Base-by-base conservation (phyloP, 495 filamentous ascomycete genomes). In the Acidiella bohemica region DNA sequence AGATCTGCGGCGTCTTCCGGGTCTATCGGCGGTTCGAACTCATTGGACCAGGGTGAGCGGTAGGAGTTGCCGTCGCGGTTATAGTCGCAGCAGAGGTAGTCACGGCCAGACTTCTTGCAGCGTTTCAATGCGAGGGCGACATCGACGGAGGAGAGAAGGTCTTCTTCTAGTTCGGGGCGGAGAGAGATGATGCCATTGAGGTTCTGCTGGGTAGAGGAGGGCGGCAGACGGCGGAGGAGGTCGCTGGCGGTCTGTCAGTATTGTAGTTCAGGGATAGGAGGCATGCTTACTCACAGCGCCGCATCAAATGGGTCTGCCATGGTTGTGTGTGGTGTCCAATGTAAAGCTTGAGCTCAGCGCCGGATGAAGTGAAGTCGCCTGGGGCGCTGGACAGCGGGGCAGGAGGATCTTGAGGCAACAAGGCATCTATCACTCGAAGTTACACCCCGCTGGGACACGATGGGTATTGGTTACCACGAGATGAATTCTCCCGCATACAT, bases 51-150 rank as follows among this genome's bases (percentile, higher is more conserved):
- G 23, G 90, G 90, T 47, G 82, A 90, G 23, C 90, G 81, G 69
- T 93, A 93, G 64, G 79, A 86, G 61, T 95, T 90, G 37, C 92
- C 92, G 63, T 99, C 90, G 37, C 90, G 85, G 70, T 99, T 99
- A 69, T 96, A 99, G 70, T 99, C 90, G 68, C 90, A 99, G 47
- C 94, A 82, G 28, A 99, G 75, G 66, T 94, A 99, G 65, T 96
- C 90, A 39, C 87, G 81, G 46, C 81, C 84, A 40, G 82, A 84
- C 61, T 86, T 82, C 40, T 70, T 67, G 68, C 90, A 96, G 46
- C 81, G 80, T 43, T 78, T 77, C 32, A 90, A 70, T 35, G 83
- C 76, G 17, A 99, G 78, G 32, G 92, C 92, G 59, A 94, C 85
- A 63, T 99, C 90, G 46, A 96, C 87, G 24, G 86, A 93, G 46